These are phyloP conservation scores for Phytophthora capsici DNA, from an alignment of 352 stramenopile genomes.

Conservation along the genomic window DNA sequence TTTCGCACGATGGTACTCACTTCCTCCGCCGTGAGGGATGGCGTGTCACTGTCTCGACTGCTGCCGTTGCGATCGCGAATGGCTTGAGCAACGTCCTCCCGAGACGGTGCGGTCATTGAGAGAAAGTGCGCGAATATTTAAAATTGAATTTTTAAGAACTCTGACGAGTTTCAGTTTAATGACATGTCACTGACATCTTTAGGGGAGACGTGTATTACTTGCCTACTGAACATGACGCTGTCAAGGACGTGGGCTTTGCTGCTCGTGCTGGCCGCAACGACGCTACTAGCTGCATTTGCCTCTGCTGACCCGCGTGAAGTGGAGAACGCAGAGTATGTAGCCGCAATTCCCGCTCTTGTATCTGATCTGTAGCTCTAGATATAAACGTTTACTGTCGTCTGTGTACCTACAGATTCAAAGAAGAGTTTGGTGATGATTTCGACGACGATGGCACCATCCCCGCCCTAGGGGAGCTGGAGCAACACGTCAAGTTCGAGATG, in stretches of 20 bases:
- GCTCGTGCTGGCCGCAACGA: constrained; percentile 38
- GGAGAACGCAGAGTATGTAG: constrained; percentile 64
- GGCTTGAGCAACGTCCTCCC: constrained; percentile 27
- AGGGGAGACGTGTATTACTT: not conserved
- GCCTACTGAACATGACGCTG: constrained; percentile 18
- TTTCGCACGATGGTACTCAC: constrained; percentile 46
- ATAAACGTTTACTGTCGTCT: constrained; percentile 2
- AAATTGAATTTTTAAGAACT: constrained; percentile 8
- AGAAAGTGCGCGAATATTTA: constrained; percentile 24
- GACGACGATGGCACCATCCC: constrained; percentile 45
- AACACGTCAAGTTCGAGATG: constrained; percentile 63
- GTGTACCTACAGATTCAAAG: constrained; percentile 50
- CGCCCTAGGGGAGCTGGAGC: constrained; percentile 42
- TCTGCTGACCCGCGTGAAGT: constrained; percentile 62
- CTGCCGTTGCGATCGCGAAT: constrained; percentile 31
- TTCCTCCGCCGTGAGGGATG: constrained; percentile 21
- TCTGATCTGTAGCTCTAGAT: constrained; percentile 8
- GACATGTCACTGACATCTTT: constrained; percentile 15
- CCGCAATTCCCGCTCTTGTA: not conserved
- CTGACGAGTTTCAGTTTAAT: not conserved
- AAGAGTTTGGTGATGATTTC: constrained; percentile 76
- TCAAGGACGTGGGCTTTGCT: constrained; percentile 21
- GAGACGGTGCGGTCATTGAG: constrained; percentile 16
- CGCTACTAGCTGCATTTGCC: constrained; percentile 37
- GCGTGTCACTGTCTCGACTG: constrained; percentile 15